Base-by-base conservation (phyloP, 257 asterid genomes). In the Pogostemon cablin region DNA sequence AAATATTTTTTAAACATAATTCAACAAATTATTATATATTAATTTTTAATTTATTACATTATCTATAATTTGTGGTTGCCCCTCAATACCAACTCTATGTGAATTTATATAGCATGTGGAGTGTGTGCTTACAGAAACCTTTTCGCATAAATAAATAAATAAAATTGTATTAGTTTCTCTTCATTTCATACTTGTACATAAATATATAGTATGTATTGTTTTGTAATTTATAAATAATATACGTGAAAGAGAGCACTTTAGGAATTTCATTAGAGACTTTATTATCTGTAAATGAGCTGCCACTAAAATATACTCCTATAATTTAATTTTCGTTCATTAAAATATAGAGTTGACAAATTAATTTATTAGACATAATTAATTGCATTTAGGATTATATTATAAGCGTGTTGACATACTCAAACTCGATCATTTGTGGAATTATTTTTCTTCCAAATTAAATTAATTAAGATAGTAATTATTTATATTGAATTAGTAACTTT, bases 241-340 rank as follows among this genome's bases (percentile, higher is more conserved):
- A 52, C 0, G 34, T 52, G 58, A 52, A 52, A 5, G 35, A 5
- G 35, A 35, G 35, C 35, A 1, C 8, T 53, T 68, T 68, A 41
- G 20, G 25, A 62, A 60, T 12, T 48, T 49, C 9, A 47, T 25
- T 35, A 3, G 3, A 44, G 40, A 65, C 66, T 65, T 56, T 17
- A 57, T 35, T 73, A 54, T 57, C 46, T 74, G 73, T 47, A 56
- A 32, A 44, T 73, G 72, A 65, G 78, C 62, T 73, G 68, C 37
- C 68, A 55, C 17, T 56, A 6, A 15, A 55, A 5, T 58, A 50
- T 44, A 67, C 34, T 46, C 44, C 32, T 17, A 44, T 7, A 42
- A 9, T 1, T 42, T 42, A 9, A 1, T 6, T 42, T 42, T 5
- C 6, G 8, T 42, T 42, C 47, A 42, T 42, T 42, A 5, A 42